These are phyloP conservation scores for Xerocomus brunneocitrinus DNA, from an alignment of 768 basidiomycete genomes.

Conservation along the genomic window DNA sequence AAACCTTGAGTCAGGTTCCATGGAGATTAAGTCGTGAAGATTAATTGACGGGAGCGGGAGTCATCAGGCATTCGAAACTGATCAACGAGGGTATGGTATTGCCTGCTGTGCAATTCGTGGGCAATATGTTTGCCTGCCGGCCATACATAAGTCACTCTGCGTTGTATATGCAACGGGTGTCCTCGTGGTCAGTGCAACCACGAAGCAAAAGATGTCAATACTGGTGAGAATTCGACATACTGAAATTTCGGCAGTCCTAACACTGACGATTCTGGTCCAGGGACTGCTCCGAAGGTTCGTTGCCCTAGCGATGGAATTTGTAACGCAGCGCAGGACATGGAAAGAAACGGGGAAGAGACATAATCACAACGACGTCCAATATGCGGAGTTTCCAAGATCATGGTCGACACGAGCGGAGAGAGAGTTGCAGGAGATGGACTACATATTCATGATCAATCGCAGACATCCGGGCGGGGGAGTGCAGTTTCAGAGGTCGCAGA, in stretches of 20 bases:
- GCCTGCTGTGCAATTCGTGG: slow-evolving; percentile 20
- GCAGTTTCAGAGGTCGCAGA: slow-evolving; percentile 6
- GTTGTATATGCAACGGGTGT: slow-evolving; percentile 9
- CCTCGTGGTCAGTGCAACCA: slow-evolving; percentile 25
- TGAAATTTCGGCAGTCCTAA: slow-evolving; percentile 2
- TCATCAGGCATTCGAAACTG: slow-evolving; percentile 4
- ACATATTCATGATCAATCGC: slow-evolving; percentile 15
- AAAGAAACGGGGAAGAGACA: slow-evolving; percentile 10
- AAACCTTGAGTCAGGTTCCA: background rate
- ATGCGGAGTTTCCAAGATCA: slow-evolving; percentile 21
- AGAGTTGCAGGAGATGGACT: slow-evolving; percentile 24
- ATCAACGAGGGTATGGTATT: slow-evolving; percentile 16
- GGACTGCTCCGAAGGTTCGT: slow-evolving; percentile 22
- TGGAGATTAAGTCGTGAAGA: slow-evolving; percentile 17
- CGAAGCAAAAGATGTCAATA: slow-evolving; percentile 26
- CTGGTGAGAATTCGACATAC: slow-evolving; percentile 23
- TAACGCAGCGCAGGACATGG: slow-evolving; percentile 18
- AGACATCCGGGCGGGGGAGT: slow-evolving; percentile 4
- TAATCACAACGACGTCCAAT: slow-evolving; percentile 12
- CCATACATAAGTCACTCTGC: slow-evolving; percentile 24
- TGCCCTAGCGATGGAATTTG: slow-evolving; percentile 19
- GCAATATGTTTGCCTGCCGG: slow-evolving; percentile 5
- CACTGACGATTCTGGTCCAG: slow-evolving; percentile 6
- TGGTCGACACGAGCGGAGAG: slow-evolving; percentile 26
- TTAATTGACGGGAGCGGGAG: slow-evolving; percentile 14